These are phyloP conservation scores for Ogataea paradorogensis DNA, from an alignment of 805 yeast genomes.

Conservation along the genomic window DNA sequence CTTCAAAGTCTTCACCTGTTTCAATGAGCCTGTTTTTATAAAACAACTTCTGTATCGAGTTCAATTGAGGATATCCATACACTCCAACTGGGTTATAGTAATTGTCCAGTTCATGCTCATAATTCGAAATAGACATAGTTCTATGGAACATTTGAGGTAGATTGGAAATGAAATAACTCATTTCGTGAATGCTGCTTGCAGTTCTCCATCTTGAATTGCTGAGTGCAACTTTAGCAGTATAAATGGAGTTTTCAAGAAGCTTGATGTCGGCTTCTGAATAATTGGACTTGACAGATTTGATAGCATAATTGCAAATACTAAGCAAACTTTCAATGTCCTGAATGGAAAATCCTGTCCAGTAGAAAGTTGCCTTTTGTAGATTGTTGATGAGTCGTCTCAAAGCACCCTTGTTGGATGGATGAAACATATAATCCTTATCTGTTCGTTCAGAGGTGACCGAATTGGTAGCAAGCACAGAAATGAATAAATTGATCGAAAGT, in stretches of 20 bases:
- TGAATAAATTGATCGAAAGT: conserved; percentile 59
- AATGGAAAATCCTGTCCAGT: conserved; percentile 71
- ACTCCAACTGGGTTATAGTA: conserved; percentile 52
- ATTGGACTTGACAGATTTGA: conserved; percentile 33
- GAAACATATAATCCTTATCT: conserved; percentile 71
- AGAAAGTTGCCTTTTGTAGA: conserved; percentile 63
- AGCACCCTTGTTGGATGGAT: conserved; percentile 52
- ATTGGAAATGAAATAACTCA: conserved; percentile 52
- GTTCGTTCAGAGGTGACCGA: conserved; percentile 70
- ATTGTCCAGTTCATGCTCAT: conserved; percentile 34
- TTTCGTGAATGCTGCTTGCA: conserved; percentile 58
- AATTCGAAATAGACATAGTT: conserved; percentile 44
- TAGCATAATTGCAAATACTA: conserved; percentile 44
- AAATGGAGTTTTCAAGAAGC: conserved; percentile 43
- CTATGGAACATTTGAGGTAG: conserved; percentile 41
- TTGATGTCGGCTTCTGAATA: conserved; percentile 39
- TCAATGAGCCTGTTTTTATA: conserved; percentile 49
- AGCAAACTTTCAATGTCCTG: conserved; percentile 55
- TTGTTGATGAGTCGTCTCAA: conserved; percentile 57
- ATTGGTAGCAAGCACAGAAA: conserved; percentile 66
- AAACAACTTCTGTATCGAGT: conserved; percentile 48
- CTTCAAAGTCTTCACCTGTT: conserved; percentile 29
- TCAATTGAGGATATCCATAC: conserved; percentile 60
- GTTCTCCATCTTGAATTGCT: conserved; percentile 56
- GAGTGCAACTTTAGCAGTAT: conserved; percentile 47